These are phyloP conservation scores for Aspergillus bertholletiae DNA, from an alignment of 495 filamentous ascomycete genomes.

Conservation along the genomic window DNA sequence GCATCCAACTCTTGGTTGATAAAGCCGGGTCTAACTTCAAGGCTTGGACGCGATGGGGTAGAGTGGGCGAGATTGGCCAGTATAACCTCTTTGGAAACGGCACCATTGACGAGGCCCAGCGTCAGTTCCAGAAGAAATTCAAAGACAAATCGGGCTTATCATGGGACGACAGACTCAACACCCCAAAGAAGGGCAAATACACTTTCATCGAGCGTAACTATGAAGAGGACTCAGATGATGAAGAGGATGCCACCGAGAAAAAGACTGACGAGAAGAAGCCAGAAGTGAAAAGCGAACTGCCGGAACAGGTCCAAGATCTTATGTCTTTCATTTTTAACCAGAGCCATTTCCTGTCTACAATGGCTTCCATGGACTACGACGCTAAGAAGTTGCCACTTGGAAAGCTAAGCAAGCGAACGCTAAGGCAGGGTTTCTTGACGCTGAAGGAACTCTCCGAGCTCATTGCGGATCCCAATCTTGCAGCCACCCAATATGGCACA, in stretches of 20 bases:
- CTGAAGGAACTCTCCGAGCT: constrained; percentile 71
- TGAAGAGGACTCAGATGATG: constrained; percentile 64
- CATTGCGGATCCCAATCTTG: constrained; percentile 46
- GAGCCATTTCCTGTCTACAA: constrained; percentile 58
- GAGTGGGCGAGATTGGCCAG: constrained; percentile 72
- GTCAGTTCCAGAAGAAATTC: constrained; percentile 68
- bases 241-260: constrained; percentile 47
- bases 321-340: constrained; percentile 83
- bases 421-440: constrained; percentile 64
- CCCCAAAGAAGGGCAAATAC: constrained; percentile 65
- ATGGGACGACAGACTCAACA: constrained; percentile 60
- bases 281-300: constrained; percentile 50
- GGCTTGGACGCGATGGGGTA: constrained; percentile 73
- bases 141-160: constrained; percentile 68
- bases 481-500: constrained; percentile 43
- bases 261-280: constrained; percentile 22
- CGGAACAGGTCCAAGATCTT: constrained; percentile 56
- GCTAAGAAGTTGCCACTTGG: constrained; percentile 75
- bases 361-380: constrained; percentile 72
- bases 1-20: constrained; percentile 47
- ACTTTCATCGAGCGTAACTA: constrained; percentile 72
- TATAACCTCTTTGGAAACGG: constrained; percentile 42
- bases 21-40: constrained; percentile 31
- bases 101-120: constrained; percentile 42
- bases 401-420: constrained; percentile 73